Evolutionary conservation across 2,329 filamentous ascomycete genomes (phyloP), one percentile per base, ranked within the genome.

Genomic region (Raffaelea deltoideospora): DNA sequence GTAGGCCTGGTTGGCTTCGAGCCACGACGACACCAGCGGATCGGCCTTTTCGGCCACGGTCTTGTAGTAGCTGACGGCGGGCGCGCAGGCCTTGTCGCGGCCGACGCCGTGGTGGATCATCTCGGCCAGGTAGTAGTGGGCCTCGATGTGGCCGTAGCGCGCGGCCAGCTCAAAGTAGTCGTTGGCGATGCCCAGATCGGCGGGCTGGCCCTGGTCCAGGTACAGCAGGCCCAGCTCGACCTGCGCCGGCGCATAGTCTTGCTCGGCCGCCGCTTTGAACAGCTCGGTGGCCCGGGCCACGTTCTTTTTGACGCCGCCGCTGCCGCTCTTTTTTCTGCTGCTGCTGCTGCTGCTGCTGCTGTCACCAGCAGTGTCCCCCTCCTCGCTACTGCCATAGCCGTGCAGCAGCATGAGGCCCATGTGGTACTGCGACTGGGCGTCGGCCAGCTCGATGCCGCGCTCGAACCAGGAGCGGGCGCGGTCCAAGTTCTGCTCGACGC

Each of bases 111-210:
- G 72, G 47, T 87, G 73, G 19, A 77, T 79, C 63, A 94, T 75
- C 57, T 95, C 87, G 2, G 84, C 87, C 4, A 95, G 72, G 53
- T 93, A 93, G 58, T 94, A 95, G 52, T 83, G 84, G 0, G 86
- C 82, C 56, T 94, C 86, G 43, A 94, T 80, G 50, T 86, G 81
- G 13, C 79, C 79, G 52, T 85, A 85, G 19, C 83, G 67, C 29
- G 79, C 79, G 5, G 87, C 87, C 33, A 88, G 67, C 50, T 94
- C 86, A 48, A 95, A 94, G 54, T 92, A 93, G 46, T 79, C 76
- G 41, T 76, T 80, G 3, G 87, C 87, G 1, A 78, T 76, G 5
- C 69, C 61, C n/a, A 90, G 61, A 47, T 93, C 85, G 32, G 73
- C 67, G 2, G 63, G 54, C 21, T 62, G 58, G 15, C 85, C 86